These are phyloP conservation scores for Coemansia reversa DNA, from an alignment of 192 early-diverging fungal species.

Conservation along the genomic window DNA sequence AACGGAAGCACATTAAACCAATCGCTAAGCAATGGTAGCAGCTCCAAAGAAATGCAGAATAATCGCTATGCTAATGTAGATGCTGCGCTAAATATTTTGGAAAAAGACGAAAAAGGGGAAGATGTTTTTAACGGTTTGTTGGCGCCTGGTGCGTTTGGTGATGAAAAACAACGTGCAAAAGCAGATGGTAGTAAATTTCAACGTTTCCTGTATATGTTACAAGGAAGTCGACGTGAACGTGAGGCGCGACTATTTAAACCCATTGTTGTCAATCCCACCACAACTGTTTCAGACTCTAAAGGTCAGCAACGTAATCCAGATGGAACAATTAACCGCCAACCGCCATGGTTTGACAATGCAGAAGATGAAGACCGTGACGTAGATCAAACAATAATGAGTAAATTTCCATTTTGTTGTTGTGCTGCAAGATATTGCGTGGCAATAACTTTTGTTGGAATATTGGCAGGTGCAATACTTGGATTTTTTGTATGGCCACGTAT, in stretches of 20 bases:
- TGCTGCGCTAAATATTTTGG: too few species aligned
- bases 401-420: slow-evolving; percentile 41
- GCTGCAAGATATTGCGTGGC: slow-evolving; percentile 43
- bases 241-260: slow-evolving; percentile 38
- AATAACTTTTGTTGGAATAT: slow-evolving; percentile 22
- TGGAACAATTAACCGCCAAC: not conserved
- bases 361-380: not conserved
- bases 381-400: slow-evolving; percentile 4
- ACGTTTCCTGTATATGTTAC: not conserved
- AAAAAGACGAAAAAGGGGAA: not conserved
- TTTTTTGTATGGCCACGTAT: slow-evolving; percentile 50
- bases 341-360: not conserved
- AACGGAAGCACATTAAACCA: not conserved
- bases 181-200: slow-evolving; percentile 35
- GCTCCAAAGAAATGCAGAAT: not conserved
- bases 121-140: slow-evolving; percentile 45
- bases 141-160: slow-evolving; percentile 40
- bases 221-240: slow-evolving; percentile 13
- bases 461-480: slow-evolving; percentile 26
- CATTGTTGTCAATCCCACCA: slow-evolving; percentile 14
- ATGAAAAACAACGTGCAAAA: slow-evolving; percentile 33
- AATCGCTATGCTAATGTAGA: too few species aligned
- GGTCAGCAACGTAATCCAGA: not conserved
- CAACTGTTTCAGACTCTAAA: not conserved
- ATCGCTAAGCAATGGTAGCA: not conserved